Percentiles rank a stretch among this genome's conserved stretches.
These are phyloP conservation scores for Trifolium repens DNA, from an alignment of 306 rosid genomes.

Conservation along the genomic window DNA sequence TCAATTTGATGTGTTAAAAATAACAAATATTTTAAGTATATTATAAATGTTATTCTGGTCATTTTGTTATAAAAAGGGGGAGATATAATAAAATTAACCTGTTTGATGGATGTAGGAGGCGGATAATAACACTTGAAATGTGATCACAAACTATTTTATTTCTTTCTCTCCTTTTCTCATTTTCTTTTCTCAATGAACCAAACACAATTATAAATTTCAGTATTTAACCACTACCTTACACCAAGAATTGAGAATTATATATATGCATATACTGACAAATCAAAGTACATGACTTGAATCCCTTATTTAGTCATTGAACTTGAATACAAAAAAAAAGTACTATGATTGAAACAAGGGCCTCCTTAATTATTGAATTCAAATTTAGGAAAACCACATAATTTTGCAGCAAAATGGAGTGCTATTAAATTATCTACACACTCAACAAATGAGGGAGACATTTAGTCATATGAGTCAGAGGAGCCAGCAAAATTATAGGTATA, in stretches of 20 bases:
- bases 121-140: too few species aligned
- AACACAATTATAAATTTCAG: not conserved
- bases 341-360: conserved; percentile 1
- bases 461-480: conserved; percentile 30
- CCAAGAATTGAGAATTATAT: conserved; percentile 13
- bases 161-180: not conserved
- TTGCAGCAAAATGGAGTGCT: conserved; percentile 26
- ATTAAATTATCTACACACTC: conserved; percentile 21
- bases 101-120: too few species aligned
- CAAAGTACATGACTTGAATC: conserved; percentile 7
- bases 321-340: conserved; percentile 21
- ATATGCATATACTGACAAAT: not conserved
- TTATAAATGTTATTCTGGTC: too few species aligned
- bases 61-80: too few species aligned
- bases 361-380: conserved; percentile 18
- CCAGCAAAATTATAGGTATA: not conserved
- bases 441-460: conserved; percentile 13
- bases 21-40: too few species aligned
- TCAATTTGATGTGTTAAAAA: too few species aligned
- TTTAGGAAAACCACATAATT: not conserved
- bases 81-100: too few species aligned
- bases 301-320: conserved; percentile 4
- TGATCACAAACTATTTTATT: too few species aligned
- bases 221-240: not conserved
- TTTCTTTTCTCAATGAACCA: not conserved